phyloP scores from a whole-genome alignment of 2,329 filamentous ascomycete species.

The Incumbomyces delicatus region DNA sequence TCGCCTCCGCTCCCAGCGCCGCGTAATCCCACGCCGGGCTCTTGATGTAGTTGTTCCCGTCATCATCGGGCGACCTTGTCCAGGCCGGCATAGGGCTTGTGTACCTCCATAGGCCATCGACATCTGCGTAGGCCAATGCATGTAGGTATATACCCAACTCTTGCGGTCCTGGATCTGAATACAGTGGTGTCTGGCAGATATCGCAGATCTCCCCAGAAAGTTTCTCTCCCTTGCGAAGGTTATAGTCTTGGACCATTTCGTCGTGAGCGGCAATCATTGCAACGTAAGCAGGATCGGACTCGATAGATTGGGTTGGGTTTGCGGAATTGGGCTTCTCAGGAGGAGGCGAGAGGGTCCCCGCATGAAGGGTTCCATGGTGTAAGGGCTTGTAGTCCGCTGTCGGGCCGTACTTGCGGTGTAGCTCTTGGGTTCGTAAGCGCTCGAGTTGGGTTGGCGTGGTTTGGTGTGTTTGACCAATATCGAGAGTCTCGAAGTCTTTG shows the following conservation, averaged over 20 bases:
- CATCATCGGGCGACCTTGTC: slow-evolving; percentile 70
- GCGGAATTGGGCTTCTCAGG: neutral
- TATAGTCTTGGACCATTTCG: slow-evolving; percentile 82
- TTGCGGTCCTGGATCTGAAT: slow-evolving; percentile 82
- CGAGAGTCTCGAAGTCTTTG: slow-evolving; percentile 22
- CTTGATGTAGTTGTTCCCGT: slow-evolving; percentile 60
- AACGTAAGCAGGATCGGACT: slow-evolving; percentile 13
- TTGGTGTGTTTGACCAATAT: slow-evolving; percentile 18
- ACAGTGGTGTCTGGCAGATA: slow-evolving; percentile 76
- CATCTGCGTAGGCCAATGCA: slow-evolving; percentile 79
- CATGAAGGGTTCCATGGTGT: slow-evolving; percentile 33
- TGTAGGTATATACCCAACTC: slow-evolving; percentile 92
- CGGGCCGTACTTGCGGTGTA: slow-evolving; percentile 22
- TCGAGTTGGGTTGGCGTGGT: slow-evolving; percentile 18
- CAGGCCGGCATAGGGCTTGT: slow-evolving; percentile 73
- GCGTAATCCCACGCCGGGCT: slow-evolving; percentile 30
- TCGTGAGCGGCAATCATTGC: slow-evolving; percentile 39
- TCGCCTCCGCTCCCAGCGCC: slow-evolving; percentile 23
- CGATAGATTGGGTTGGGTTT: slow-evolving; percentile 9
- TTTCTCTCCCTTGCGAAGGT: slow-evolving; percentile 84
- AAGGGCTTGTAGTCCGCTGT: slow-evolving; percentile 29
- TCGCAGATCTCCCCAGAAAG: slow-evolving; percentile 78
- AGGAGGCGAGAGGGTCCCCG: slow-evolving; percentile 9
- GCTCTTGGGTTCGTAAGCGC: slow-evolving; percentile 9
- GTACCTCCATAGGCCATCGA: slow-evolving; percentile 76